A percentile compares a stretch with the other conserved stretches of the same genome.
Conservation (phyloP, 352 stramenopile genomes). For the Pythium utonaiense region DNA sequence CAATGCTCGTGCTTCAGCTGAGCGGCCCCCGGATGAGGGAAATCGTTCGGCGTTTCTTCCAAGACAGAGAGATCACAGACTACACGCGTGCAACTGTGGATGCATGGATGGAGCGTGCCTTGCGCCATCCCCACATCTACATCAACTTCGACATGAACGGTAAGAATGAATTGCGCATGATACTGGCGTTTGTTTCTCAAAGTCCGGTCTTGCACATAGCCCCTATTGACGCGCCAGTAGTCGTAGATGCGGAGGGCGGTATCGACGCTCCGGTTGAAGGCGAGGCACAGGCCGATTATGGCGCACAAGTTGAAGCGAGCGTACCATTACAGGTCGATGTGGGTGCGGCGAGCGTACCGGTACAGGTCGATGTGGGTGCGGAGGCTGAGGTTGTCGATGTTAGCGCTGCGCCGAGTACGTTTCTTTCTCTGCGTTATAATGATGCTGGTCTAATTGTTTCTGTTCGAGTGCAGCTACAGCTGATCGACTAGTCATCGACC, state of each 20-base stretch:
- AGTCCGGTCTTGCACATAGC: not conserved
- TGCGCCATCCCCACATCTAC: not conserved
- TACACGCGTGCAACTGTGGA: not conserved
- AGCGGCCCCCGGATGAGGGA: not conserved
- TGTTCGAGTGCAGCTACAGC: too few relatives aligned
- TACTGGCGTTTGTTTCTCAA: not conserved
- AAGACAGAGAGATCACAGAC: not conserved
- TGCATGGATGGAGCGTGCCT: not conserved
- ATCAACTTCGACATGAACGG: not conserved
- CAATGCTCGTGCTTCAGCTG: not conserved
- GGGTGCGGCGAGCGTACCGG: too few relatives aligned
- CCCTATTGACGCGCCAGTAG: not conserved
- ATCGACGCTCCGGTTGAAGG: not conserved
- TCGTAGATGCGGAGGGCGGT: too few relatives aligned
- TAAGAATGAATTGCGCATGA: too few relatives aligned
- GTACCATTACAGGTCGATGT: too few relatives aligned
- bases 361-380: too few relatives aligned
- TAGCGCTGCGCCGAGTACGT: too few relatives aligned
- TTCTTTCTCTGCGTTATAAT: too few relatives aligned
- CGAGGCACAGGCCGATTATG: not conserved
- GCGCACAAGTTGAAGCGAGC: too few relatives aligned
- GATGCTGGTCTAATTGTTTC: too few relatives aligned
- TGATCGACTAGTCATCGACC: not conserved
- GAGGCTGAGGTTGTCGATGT: too few relatives aligned
- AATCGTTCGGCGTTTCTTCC: not conserved